Evolutionary conservation across 495 filamentous ascomycete genomes (phyloP), one percentile per base, ranked within the genome.

Genomic region (Xeromyces bisporus): DNA sequence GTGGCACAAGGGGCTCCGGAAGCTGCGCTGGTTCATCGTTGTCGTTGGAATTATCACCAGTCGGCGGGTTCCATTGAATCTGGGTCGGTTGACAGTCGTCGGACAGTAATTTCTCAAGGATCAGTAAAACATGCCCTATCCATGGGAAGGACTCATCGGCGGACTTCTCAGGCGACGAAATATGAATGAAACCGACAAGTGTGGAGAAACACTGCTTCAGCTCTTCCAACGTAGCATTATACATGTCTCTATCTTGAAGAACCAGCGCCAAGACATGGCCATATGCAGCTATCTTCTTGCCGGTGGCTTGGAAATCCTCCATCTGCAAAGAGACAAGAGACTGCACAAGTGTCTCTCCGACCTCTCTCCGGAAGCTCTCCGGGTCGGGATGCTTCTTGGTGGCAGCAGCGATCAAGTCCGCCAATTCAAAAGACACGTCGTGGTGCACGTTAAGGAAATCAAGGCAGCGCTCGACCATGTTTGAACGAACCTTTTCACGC

Each of bases 251-350:
- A 34, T 89, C 72, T 41, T 89, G 81, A 14, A 96, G 69, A 28
- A 93, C 73, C 31, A 97, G 58, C 2, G 82, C 87, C 7, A 99
- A 62, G 23, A 99, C 69, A 53, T 99, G 87, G 7, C 89, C 85
- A 51, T 86, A 93, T 1, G 91, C 80, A 12, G 86, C 78, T 37
- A 96, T 80, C 43, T 86, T 91, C 46, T 86, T 79, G 8, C 79
- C 81, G 16, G 66, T 54, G 17, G 67, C 57, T 28, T 69, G 61
- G 43, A 78, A 62, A 28, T 87, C 76, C 24, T 86, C 78, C 38
- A 68, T 63, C 35, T 68, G 64, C 32, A 94, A 64, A 3, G 91
- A 96, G 46, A 89, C 75, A 10, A 99, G 65, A 3, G 85, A 93
- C 37, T 82, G 75, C 2, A 87, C 72, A 30, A 99, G 65, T 3